phyloP scores from a whole-genome alignment of 2,329 filamentous ascomycete species.

The Cercospora sesami region DNA sequence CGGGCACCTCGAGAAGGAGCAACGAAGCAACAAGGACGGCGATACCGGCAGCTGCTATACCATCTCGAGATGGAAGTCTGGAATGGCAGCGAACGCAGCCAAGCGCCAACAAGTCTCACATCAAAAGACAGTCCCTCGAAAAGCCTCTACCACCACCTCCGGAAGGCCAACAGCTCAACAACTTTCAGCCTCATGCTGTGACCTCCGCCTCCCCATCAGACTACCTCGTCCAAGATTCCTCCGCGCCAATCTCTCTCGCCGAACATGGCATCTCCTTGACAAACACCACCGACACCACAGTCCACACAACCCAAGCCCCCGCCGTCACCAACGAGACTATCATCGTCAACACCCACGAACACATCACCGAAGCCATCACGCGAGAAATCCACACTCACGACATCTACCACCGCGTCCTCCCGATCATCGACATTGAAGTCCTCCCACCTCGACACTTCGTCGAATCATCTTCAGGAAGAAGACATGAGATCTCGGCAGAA shows the following conservation, averaged over 20 bases:
- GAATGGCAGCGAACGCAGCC: neutral
- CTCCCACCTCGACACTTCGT: conserved; percentile 56
- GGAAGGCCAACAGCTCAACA: neutral
- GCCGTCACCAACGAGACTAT: conserved; percentile 54
- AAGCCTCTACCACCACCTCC: neutral
- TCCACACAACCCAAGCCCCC: conserved; percentile 41
- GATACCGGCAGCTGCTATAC: conserved; percentile 9
- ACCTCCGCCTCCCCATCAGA: neutral
- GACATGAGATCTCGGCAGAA: conserved; percentile 50
- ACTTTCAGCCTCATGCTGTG: neutral
- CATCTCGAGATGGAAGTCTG: conserved; percentile 1
- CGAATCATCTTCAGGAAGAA: conserved; percentile 36
- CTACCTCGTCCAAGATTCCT: conserved; percentile 18
- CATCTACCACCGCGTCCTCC: conserved; percentile 54
- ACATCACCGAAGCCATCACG: conserved; percentile 51
- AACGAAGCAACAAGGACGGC: neutral
- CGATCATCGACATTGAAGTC: conserved; percentile 55
- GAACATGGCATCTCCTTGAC: conserved; percentile 19
- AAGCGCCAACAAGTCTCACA: neutral
- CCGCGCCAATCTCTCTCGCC: conserved; percentile 15
- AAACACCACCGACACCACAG: conserved; percentile 44
- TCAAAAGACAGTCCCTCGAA: neutral
- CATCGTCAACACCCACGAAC: conserved; percentile 47
- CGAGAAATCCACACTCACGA: conserved; percentile 58
- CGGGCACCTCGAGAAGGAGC: neutral